Conservation (phyloP, 257 asterid genomes). For the Ocimum tenuiflorum region DNA sequence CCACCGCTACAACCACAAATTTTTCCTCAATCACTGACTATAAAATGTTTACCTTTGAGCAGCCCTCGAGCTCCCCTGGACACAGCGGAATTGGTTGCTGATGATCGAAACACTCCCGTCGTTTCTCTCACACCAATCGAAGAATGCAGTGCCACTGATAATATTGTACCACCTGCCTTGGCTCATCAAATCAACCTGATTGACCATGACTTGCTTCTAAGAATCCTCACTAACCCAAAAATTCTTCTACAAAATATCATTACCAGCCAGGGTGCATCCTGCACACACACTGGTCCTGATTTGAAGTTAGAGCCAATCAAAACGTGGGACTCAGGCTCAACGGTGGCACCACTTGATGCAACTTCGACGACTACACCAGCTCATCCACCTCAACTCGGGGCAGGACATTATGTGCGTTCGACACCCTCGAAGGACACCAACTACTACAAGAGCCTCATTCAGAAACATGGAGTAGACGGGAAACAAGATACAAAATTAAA, state of each 20-base stretch:
- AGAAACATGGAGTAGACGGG: background rate
- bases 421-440: background rate
- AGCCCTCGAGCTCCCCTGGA: background rate
- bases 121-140: background rate
- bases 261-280: background rate
- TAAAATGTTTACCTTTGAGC: background rate
- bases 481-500: too few relatives aligned
- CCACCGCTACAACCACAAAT: background rate
- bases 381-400: background rate
- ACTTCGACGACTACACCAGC: background rate
- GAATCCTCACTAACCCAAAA: background rate
- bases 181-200: background rate
- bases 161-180: background rate
- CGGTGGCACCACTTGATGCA: background rate
- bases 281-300: background rate
- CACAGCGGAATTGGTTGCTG: background rate
- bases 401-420: background rate
- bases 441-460: constrained; percentile 8
- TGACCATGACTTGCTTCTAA: background rate
- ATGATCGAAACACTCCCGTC: background rate
- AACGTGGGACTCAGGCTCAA: background rate
- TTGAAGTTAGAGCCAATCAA: background rate
- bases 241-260: background rate
- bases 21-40: background rate
- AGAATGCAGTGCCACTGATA: background rate